Percentiles rank a stretch among this genome's conserved stretches.
phyloP scores from a whole-genome alignment of 116 monocot genomes.

The Phalaenopsis hybrid region DNA sequence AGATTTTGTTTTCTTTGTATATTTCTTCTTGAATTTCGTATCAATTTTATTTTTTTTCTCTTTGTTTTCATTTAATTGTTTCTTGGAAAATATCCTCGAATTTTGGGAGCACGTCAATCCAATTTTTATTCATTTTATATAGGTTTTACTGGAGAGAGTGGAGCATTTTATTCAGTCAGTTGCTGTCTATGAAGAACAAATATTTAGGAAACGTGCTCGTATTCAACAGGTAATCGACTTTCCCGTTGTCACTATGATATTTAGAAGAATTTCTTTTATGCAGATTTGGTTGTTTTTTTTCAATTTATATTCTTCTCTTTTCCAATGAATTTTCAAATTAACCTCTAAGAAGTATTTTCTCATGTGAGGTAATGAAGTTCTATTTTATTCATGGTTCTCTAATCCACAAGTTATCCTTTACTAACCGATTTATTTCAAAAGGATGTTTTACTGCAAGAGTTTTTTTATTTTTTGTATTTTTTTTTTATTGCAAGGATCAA shows the following conservation, averaged over 20 bases:
- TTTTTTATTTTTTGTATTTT: background rate
- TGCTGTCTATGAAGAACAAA: constrained; percentile 85
- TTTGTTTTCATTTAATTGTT: constrained; percentile 4
- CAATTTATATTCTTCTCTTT: background rate
- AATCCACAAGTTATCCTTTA: background rate
- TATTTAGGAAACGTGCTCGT: constrained; percentile 83
- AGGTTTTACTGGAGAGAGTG: constrained; percentile 78
- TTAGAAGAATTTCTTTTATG: background rate
- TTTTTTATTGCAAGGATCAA: background rate
- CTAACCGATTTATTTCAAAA: background rate
- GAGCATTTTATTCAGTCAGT: constrained; percentile 96
- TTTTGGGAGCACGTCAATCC: background rate
- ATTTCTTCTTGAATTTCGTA: background rate
- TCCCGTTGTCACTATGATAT: background rate
- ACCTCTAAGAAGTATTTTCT: background rate
- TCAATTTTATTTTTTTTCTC: background rate
- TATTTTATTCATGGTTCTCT: background rate
- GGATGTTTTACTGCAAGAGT: background rate
- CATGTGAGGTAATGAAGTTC: background rate
- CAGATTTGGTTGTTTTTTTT: constrained; percentile 1
- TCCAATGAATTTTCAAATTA: background rate
- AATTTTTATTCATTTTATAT: background rate
- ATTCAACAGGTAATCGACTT: constrained; percentile 58
- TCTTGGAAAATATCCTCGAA: background rate
- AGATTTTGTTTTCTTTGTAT: background rate